Evolutionary conservation across 2,329 filamentous ascomycete species (phyloP), one percentile per base, ranked within the genome.

Genomic region (Aspergillus arachidicola): DNA sequence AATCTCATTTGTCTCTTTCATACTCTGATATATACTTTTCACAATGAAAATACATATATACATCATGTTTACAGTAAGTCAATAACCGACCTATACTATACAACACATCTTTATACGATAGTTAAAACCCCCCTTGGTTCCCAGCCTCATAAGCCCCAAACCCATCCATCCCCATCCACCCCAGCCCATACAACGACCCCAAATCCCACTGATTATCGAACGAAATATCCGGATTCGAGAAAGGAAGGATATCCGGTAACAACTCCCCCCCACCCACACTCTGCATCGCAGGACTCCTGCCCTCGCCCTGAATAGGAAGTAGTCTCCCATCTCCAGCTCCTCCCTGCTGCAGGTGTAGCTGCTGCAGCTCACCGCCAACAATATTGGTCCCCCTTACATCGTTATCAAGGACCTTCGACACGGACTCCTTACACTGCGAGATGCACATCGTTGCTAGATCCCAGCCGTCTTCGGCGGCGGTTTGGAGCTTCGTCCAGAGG

Each of bases 361-460:
- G 38, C 6, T 60, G 58, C 7, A 43, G 23, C 38, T 61, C 46
- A 50, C 14, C 46, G 16, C 23, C 46, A 10, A 28, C 26, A 50
- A 26, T 46, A 19, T 32, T 54, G 30, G 12, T n/a, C 7, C 21
- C 23, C 21, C 32, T 23, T 26, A 21, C 10, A 4, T 61, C 59
- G 30, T 11, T 48, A 36, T 45, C 34, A 10, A 65, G 57, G 19
- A 65, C 58, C 43, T 68, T 70, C 19, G 65, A 62, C 7, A 69
- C 67, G 6, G 68, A 59, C 23, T 61, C 64, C 16, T 60, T 67
- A 45, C 67, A 69, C 54, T 66, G 68, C 21, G 60, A 59, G 11
- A 70, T 62, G 58, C 68, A 70, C 34, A 67, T 66, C 9, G 67
- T 64, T n/a, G 65, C 65, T 26, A 70, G 60, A 57, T 70, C 68